A percentile compares a stretch with the other conserved stretches of the same genome.
Evolutionary conservation across 768 basidiomycete species (phyloP).

Genomic region (Russula lepida): DNA sequence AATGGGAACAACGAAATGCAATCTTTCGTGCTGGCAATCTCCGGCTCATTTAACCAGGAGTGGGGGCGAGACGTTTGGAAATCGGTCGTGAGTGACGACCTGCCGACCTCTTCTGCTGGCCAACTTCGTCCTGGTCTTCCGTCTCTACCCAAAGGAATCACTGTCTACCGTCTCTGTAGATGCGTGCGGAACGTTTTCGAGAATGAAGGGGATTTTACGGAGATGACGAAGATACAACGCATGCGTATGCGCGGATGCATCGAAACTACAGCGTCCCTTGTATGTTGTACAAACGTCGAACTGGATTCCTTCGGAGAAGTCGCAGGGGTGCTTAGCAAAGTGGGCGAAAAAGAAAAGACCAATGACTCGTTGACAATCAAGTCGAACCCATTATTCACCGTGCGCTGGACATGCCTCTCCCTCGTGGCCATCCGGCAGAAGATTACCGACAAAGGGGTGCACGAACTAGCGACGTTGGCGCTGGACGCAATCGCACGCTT

Average conservation of each 20-base stretch:
- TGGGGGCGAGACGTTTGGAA: slow-evolving; percentile 5
- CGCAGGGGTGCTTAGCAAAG: neutral
- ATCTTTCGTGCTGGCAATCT: neutral
- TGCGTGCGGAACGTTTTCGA: neutral
- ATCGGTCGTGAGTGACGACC: neutral
- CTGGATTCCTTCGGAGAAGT: neutral
- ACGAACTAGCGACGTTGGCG: neutral
- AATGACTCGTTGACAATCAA: neutral
- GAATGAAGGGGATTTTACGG: neutral
- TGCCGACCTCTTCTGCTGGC: too few relatives aligned
- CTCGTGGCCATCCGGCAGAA: neutral
- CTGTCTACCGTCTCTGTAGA: neutral
- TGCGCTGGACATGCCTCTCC: neutral
- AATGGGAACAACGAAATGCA: neutral
- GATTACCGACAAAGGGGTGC: neutral
- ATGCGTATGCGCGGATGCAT: neutral
- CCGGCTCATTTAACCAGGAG: slow-evolving; percentile 2
- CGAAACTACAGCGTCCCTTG: neutral
- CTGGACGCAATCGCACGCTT: neutral
- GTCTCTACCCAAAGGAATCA: neutral
- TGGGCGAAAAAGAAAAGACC: neutral
- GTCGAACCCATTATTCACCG: neutral
- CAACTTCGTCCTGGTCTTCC: neutral
- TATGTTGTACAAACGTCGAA: neutral
- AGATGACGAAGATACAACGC: neutral